phyloP scores from a whole-genome alignment of 306 rosid species.

The Cicer pinnatifidum region DNA sequence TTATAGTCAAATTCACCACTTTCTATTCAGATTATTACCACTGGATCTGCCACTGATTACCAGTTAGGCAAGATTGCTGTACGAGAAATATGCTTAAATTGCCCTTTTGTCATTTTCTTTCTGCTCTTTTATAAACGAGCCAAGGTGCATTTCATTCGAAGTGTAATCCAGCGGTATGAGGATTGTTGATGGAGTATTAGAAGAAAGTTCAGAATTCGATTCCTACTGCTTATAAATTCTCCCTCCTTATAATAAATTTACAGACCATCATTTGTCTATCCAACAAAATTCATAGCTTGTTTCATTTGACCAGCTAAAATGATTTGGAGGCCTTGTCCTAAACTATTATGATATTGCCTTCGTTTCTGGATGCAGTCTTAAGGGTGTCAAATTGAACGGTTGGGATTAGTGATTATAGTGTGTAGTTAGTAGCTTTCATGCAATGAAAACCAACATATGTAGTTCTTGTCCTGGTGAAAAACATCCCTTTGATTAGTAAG shows the following conservation, averaged over 20 bases:
- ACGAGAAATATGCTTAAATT: neutral
- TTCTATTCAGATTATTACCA: neutral
- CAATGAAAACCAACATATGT: neutral
- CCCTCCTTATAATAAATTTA: too few species aligned
- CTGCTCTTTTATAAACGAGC: neutral
- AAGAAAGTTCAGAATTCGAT: too few species aligned
- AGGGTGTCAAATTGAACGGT: neutral
- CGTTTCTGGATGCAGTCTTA: constrained; percentile 1
- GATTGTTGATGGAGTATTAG: too few species aligned
- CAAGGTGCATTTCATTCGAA: neutral
- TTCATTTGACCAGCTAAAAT: neutral
- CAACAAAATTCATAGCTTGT: too few species aligned
- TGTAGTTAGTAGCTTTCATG: constrained; percentile 19
- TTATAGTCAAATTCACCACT: neutral
- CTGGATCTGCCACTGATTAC: too few species aligned
- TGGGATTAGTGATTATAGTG: neutral
- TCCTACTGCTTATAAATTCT: too few species aligned
- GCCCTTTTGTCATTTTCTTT: neutral
- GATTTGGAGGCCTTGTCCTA: constrained; percentile 3
- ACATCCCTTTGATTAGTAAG: too few species aligned
- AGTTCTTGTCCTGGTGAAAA: neutral
- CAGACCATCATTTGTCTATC: too few species aligned
- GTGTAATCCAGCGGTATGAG: neutral
- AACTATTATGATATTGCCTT: constrained; percentile 5
- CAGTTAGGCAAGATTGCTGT: neutral